Evolutionary conservation across 1,284 basidiomycete species (phyloP).

Genomic region (Coniferiporia sulphurascens): DNA sequence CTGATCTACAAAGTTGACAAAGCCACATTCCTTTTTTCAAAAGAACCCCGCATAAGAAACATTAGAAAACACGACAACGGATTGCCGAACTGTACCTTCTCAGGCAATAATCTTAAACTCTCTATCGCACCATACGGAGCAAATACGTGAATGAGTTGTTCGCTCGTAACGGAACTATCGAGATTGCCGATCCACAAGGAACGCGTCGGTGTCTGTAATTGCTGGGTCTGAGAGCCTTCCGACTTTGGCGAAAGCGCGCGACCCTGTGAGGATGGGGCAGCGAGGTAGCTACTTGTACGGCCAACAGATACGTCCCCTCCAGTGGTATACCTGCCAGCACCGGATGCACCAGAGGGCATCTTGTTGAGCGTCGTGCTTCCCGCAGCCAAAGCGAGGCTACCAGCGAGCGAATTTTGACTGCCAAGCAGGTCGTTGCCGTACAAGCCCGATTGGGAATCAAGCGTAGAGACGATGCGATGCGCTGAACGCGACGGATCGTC

Average conservation of each 20-base stretch:
- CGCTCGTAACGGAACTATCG: slow-evolving; percentile 88
- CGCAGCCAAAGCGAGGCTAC: slow-evolving; percentile 38
- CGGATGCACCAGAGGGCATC: slow-evolving; percentile 38
- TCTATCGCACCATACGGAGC: slow-evolving; percentile 96
- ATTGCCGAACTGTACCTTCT: slow-evolving; percentile 66
- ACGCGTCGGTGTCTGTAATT: slow-evolving; percentile 87
- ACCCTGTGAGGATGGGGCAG: slow-evolving; percentile 58
- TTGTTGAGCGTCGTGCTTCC: slow-evolving; percentile 60
- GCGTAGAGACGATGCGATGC: slow-evolving; percentile 58
- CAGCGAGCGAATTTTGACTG: slow-evolving; percentile 21
- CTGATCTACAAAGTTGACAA: slow-evolving; percentile 97
- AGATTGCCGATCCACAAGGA: slow-evolving; percentile 98
- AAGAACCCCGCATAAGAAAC: neutral
- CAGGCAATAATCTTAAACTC: slow-evolving; percentile 87
- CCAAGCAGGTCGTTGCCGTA: slow-evolving; percentile 38
- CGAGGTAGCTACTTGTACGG: slow-evolving; percentile 61
- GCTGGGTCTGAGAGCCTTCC: slow-evolving; percentile 53
- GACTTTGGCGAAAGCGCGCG: slow-evolving; percentile 76
- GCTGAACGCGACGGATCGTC: slow-evolving; percentile 67
- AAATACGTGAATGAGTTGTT: slow-evolving; percentile 93
- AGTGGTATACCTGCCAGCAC: slow-evolving; percentile 65
- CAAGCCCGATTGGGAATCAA: slow-evolving; percentile 47
- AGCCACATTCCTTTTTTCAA: slow-evolving; percentile 81
- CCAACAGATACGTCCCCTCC: slow-evolving; percentile 38
- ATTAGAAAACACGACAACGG: slow-evolving; percentile 4